A percentile compares a stretch with the other conserved stretches of the same genome.
phyloP scores from a whole-genome alignment of 371 early-diverging fungal genomes.

The Batrachochytrium dendrobatidis region DNA sequence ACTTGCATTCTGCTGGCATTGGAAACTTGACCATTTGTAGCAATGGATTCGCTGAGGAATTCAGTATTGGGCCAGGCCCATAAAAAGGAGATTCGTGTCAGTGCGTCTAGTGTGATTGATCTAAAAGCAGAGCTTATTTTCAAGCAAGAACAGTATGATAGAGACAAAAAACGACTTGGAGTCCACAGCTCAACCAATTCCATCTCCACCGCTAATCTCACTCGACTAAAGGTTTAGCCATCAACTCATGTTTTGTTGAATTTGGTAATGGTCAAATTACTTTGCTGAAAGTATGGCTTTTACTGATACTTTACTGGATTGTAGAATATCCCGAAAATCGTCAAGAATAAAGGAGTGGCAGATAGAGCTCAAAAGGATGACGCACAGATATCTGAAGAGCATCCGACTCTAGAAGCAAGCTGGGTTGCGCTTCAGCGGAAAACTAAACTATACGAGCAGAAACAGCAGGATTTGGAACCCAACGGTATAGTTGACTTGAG shows the following conservation, averaged over 20 bases:
- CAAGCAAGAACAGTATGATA: background rate
- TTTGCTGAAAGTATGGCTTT: background rate
- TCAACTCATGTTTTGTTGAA: background rate
- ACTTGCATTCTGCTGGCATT: no score
- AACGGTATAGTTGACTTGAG: constrained; percentile 32
- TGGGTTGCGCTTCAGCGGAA: constrained; percentile 56
- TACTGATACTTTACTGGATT: background rate
- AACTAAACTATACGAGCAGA: constrained; percentile 50
- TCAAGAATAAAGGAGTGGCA: background rate
- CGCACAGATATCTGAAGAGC: constrained; percentile 10
- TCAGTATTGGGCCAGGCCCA: background rate
- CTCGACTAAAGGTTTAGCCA: background rate
- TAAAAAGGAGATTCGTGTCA: background rate
- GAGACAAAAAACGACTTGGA: background rate
- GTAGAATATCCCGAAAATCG: background rate
- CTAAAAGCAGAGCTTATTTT: background rate
- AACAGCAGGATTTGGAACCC: constrained; percentile 30
- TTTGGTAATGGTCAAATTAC: background rate
- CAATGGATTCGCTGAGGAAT: background rate
- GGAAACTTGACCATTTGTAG: no score
- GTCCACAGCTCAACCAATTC: background rate
- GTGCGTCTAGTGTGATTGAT: background rate
- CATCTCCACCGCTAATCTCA: background rate
- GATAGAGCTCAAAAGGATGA: background rate
- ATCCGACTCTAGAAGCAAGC: constrained; percentile 32